These are phyloP conservation scores for Ceratobasidium sp. DNA, from an alignment of 1,284 basidiomycete genomes.

Conservation along the genomic window DNA sequence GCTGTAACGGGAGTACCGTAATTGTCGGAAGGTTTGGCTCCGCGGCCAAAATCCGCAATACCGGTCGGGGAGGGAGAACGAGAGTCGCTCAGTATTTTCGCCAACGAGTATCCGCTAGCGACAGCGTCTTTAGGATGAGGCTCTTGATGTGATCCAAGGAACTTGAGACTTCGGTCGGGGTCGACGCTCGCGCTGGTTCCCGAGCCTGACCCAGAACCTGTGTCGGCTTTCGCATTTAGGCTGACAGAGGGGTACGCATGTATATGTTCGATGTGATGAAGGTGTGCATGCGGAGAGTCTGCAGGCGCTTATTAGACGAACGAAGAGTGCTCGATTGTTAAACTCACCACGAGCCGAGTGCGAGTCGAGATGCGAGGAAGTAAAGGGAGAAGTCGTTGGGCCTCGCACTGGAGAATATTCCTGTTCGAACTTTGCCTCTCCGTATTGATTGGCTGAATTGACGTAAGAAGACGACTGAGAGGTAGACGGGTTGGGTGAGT, in stretches of 20 bases:
- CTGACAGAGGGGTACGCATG: neutral
- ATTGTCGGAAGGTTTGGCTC: constrained; percentile 35
- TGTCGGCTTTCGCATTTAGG: neutral
- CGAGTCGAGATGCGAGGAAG: constrained; percentile 14
- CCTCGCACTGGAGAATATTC: constrained; percentile 29
- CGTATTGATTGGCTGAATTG: constrained; percentile 22
- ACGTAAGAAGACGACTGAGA: constrained; percentile 38
- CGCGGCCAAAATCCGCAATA: no score
- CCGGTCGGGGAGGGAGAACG: constrained; percentile 13
- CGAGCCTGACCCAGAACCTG: constrained; percentile 31
- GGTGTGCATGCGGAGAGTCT: constrained; percentile 24
- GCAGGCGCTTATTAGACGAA: neutral
- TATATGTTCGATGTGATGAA: constrained; percentile 6
- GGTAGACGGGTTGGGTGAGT: constrained; percentile 23
- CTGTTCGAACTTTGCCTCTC: constrained; percentile 34
- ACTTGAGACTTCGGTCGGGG: constrained; percentile 36
- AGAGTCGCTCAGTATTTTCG: constrained; percentile 37
- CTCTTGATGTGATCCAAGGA: constrained; percentile 37
- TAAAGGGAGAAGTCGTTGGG: constrained; percentile 23
- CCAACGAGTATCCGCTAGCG: constrained; percentile 30
- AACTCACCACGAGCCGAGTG: constrained; percentile 18
- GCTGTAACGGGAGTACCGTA: constrained; percentile 54
- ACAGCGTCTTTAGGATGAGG: constrained; percentile 30
- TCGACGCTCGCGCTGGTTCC: constrained; percentile 30
- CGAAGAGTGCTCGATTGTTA: neutral